Base-by-base conservation (phyloP, 805 yeast genomes). In the Vanderwaltozyma verrucispora region DNA sequence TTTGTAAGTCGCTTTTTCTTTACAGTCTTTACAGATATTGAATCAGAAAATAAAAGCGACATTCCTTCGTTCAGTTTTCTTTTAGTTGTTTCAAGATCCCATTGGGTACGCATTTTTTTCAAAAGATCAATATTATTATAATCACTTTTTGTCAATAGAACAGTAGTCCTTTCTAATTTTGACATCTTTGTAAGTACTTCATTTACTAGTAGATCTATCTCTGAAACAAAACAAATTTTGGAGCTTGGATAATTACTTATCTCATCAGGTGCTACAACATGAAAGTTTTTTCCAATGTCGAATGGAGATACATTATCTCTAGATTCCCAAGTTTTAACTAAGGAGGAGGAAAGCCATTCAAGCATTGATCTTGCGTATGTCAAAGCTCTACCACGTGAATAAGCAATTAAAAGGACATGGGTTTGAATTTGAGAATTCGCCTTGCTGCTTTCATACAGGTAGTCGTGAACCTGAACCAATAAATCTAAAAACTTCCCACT, bases 291-390 rank as follows among this genome's bases (percentile, higher is more conserved):
- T 31, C 82, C 73, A 24, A 59, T 27, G 47, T 83, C 94, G 53
- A 89, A 88, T 1, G 96, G 95, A 2, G 80, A 72, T 38, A 72
- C 72, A 26, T 51, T 54, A 37, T 78, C 78, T 42, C 74, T 69
- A 7, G 71, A 64, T 51, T 86, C 95, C 89, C 95, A 87, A 32
- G 77, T 81, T 48, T 82, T 80, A 19, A 84, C 72, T n/a, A 87
- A 71, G n/a, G 79, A 71, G 0, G 89, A 74, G 0, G 94, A 77
- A 87, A 92, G 81, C 97, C 97, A 92, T 63, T 92, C 98, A 21
- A 89, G 62, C 80, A 92, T 82, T 39, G 87, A 81, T 12, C 85
- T 74, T 0, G 96, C 95, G 53, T 82, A 85, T 19, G 80, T 72
- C 39, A 92, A 59, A 4, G 80, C 70, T 50, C 89, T 77, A 3